Percentiles rank a stretch among this genome's conserved stretches.
Evolutionary conservation across 192 early-diverging fungal genomes (phyloP).

Genomic region (Glomus cerebriforme): DNA sequence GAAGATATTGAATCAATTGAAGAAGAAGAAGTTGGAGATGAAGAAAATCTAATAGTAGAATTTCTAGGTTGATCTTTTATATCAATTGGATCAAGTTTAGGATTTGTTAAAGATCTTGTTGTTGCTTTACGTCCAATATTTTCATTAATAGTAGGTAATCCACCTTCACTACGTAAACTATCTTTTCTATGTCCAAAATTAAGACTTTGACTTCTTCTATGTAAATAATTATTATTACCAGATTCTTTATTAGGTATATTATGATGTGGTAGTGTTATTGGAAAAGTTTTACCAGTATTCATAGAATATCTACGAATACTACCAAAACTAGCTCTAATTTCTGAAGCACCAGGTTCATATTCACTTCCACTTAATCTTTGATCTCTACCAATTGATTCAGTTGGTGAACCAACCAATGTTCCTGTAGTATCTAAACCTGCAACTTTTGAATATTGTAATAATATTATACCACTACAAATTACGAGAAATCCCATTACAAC

Average conservation of each 20-base stretch:
- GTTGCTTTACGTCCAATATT: background rate
- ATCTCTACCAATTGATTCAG: background rate
- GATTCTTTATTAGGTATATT: background rate
- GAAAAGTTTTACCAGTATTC: background rate
- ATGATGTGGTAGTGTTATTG: background rate
- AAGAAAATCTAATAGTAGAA: background rate
- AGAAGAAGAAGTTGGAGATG: background rate
- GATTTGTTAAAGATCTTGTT: background rate
- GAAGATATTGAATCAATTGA: background rate
- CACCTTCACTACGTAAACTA: background rate
- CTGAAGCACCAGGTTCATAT: slow-evolving; percentile 17
- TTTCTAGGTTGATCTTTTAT: too few species aligned
- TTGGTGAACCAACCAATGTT: background rate
- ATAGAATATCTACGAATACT: slow-evolving; percentile 31
- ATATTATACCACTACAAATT: slow-evolving; percentile 59
- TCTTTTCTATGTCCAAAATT: background rate
- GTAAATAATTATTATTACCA: background rate
- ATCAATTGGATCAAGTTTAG: background rate
- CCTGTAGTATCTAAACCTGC: background rate
- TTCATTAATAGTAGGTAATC: background rate
- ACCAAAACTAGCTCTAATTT: slow-evolving; percentile 30
- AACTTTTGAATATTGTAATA: slow-evolving; percentile 52
- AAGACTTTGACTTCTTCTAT: background rate
- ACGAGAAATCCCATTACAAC: slow-evolving; percentile 64
- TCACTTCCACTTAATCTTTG: background rate